Evolutionary conservation across 257 asterid genomes (phyloP).

Genomic region (Paulownia fortunei): DNA sequence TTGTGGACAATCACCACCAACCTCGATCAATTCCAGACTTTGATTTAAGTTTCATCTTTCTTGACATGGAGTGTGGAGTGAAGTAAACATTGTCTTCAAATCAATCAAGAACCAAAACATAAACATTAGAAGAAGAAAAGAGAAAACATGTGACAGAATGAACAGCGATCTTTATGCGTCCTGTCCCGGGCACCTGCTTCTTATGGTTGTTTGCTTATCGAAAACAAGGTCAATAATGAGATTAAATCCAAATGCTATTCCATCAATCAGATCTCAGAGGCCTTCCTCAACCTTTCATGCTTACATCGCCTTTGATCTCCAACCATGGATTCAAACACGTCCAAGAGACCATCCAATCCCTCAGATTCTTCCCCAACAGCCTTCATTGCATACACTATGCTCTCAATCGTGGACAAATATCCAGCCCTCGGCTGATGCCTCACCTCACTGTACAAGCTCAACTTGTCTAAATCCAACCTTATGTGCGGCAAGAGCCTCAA

Average conservation of each 20-base stretch:
- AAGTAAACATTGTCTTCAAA: background rate
- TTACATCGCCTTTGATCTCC: conserved; percentile 83
- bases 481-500: conserved; percentile 79
- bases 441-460: conserved; percentile 86
- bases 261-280: conserved; percentile 25
- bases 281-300: conserved; percentile 59
- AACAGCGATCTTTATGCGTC: background rate
- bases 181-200: background rate
- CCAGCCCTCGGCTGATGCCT: conserved; percentile 88
- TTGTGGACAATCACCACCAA: background rate
- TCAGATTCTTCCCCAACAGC: conserved; percentile 61
- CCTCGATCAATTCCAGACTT: background rate
- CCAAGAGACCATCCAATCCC: conserved; percentile 71
- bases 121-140: background rate
- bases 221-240: background rate
- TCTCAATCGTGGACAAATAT: conserved; percentile 89
- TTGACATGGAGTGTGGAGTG: no score
- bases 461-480: conserved; percentile 56
- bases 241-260: background rate
- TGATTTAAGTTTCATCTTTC: background rate
- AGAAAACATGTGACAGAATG: background rate
- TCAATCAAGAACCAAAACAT: background rate
- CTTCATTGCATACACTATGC: conserved; percentile 86
- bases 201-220: background rate
- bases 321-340: conserved; percentile 87